Base-by-base conservation (phyloP, 106 monocot genomes). In the Allium cepa region DNA sequence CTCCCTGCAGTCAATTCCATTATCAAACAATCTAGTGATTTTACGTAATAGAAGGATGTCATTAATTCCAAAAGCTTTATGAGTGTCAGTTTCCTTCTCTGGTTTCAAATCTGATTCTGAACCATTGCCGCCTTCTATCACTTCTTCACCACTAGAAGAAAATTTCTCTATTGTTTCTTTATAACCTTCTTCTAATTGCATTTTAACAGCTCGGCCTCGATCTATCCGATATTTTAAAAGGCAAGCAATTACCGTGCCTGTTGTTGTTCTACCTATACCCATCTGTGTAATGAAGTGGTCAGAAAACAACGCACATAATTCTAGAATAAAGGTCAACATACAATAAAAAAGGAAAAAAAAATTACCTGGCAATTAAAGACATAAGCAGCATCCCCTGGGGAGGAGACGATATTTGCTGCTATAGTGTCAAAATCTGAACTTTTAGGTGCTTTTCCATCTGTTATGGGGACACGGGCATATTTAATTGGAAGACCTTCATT, bases 331-430 rank as follows among this genome's bases (percentile, higher is more conserved):
- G 15, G 17, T 56, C 16, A 45, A 2, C 46, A n/a, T 45, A 69
- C 4, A 51, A 46, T 56, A 1, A 56, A 7, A 69, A 22, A 46
- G 0, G 46, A 13, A 16, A 4, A 8, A 18, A 56, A 56, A 12
- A 10, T 68, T 78, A 92, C 97, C 93, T 99, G 99, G 77, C 99
- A 99, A 85, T 99, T 99, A 66, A 99, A 99, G 62, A 99, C 99
- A 80, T 93, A 90, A 71, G 83, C 77, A 57, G 93, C 80, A 59
- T 87, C 82, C 71, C 76, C 85, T 15, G 79, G 36, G 73, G 93
- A 75, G 22, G 81, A 84, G 18, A 90, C 76, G 75, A 93, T 70
- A 76, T 99, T 99, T 13, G 70, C 50, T 26, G 93, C 87, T 57
- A 99, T 90, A 56, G 81, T 70, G 57, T 99, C 93, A 77, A 99